phyloP scores from a whole-genome alignment of 2,329 filamentous ascomycete genomes.

The Cadophora malorum region DNA sequence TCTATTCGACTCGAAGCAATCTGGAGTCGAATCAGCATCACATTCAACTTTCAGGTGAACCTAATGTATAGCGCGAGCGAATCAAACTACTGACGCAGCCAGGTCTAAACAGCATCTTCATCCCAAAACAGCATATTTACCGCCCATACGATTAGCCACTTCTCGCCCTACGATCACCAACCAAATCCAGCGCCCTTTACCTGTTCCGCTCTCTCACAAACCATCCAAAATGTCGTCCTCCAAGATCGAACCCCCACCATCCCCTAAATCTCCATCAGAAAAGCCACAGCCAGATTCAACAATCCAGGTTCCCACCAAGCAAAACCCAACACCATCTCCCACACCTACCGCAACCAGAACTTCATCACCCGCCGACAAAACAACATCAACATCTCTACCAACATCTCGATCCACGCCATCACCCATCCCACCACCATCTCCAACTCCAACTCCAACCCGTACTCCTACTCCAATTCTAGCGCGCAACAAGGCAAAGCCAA shows the following conservation, averaged over 20 bases:
- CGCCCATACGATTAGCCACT: neutral
- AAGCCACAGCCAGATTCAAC: neutral
- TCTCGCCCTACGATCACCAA: neutral
- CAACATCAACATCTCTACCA: neutral
- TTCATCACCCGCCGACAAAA: neutral
- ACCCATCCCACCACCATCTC: neutral
- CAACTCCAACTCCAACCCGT: neutral
- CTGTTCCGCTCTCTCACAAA: no score
- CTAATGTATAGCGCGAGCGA: neutral
- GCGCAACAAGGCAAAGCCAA: neutral
- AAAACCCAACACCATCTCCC: neutral
- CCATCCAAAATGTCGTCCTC: no score
- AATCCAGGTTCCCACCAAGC: no score
- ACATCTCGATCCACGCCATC: neutral
- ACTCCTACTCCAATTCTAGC: neutral
- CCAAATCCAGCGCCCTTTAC: neutral
- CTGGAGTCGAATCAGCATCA: neutral
- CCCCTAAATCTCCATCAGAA: neutral
- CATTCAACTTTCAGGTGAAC: constrained; percentile 11
- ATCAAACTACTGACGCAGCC: neutral
- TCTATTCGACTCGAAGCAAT: neutral
- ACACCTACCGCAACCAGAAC: neutral
- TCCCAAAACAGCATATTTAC: neutral
- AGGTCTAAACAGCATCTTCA: neutral
- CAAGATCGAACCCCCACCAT: neutral